Evolutionary conservation across 768 basidiomycete species (phyloP), one percentile per base, ranked within the genome.

Genomic region (Tylopilus intermedius): DNA sequence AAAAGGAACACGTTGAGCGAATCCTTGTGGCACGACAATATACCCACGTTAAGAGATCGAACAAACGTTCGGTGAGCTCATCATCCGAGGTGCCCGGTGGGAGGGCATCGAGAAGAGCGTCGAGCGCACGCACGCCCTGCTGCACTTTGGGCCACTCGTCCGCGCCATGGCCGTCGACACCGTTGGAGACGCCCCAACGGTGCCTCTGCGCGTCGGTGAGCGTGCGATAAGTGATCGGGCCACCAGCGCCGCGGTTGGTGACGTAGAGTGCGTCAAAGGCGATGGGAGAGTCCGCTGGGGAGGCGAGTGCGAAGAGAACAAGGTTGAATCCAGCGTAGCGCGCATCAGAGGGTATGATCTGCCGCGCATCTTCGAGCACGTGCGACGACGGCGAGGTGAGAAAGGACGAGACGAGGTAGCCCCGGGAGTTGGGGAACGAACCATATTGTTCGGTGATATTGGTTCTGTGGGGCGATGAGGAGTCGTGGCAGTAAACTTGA

Each of bases 281-380:
- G 42, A 83, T 61, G 32, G 60, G 44, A 41, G 48, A 15, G 43
- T 30, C 4, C 9, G 3, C 35, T 48, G 33, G 8, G 50, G 83
- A 0, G 8, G 40, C 79, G 24, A 77, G 71, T 22, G 78, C 72
- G 53, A 92, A 73, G 53, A 90, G 78, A 53, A 90, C 72, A 27
- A 91, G 66, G 68, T 91, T 92, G 77, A 93, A 92, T 3, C 90
- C 90, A 44, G 89, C 86, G 65, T 82, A 90, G 29, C 72, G 67
- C 14, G 75, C 71, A 55, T 81, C 76, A 50, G 68, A 65, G 55
- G 76, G 72, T 46, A 77, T 67, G 49, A 83, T 72, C 60, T 63
- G 71, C 48, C 72, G 70, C 38, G 78, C 69, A 47, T 77, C 75
- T 58, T 80, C 74, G 45, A 88, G 68, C 29, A 75, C 68, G 55